Percentiles rank a stretch among this genome's conserved stretches.
phyloP scores from a whole-genome alignment of 352 stramenopile genomes.

The Phytophthora europaea region DNA sequence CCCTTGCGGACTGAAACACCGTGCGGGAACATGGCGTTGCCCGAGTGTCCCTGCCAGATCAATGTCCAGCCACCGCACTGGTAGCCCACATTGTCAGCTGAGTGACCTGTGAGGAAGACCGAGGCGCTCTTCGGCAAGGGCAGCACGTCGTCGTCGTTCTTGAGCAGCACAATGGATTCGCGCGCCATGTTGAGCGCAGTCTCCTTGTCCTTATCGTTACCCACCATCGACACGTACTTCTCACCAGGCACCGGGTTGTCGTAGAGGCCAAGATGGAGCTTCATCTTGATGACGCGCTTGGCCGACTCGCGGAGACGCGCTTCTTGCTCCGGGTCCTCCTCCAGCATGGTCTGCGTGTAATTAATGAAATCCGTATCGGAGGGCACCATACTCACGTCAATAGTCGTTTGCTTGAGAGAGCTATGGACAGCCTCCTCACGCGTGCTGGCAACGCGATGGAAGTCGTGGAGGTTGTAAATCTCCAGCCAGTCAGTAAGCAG shows the following conservation, averaged over 20 bases:
- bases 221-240: slow-evolving; percentile 52
- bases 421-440: slow-evolving; percentile 63
- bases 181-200: slow-evolving; percentile 65
- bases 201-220: slow-evolving; percentile 50
- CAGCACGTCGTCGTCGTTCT: slow-evolving; percentile 71
- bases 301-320: slow-evolving; percentile 63
- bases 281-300: slow-evolving; percentile 72
- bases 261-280: slow-evolving; percentile 78
- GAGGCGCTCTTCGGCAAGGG: slow-evolving; percentile 44
- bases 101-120: slow-evolving; percentile 75
- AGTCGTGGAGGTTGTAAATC: slow-evolving; percentile 87
- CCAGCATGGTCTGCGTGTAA: slow-evolving; percentile 47
- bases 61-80: slow-evolving; percentile 82
- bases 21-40: slow-evolving; percentile 61
- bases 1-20: slow-evolving; percentile 54
- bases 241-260: slow-evolving; percentile 62
- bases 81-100: slow-evolving; percentile 66
- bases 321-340: slow-evolving; percentile 43
- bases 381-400: slow-evolving; percentile 93
- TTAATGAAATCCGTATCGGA: slow-evolving; percentile 55
- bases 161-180: slow-evolving; percentile 82
- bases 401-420: slow-evolving; percentile 71
- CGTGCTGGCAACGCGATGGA: slow-evolving; percentile 51
- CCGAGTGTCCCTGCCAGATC: slow-evolving; percentile 79
- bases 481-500: slow-evolving; percentile 92